Evolutionary conservation across 768 basidiomycete genomes (phyloP), one percentile per base, ranked within the genome.

Genomic region (Psilocybe cyanescens): DNA sequence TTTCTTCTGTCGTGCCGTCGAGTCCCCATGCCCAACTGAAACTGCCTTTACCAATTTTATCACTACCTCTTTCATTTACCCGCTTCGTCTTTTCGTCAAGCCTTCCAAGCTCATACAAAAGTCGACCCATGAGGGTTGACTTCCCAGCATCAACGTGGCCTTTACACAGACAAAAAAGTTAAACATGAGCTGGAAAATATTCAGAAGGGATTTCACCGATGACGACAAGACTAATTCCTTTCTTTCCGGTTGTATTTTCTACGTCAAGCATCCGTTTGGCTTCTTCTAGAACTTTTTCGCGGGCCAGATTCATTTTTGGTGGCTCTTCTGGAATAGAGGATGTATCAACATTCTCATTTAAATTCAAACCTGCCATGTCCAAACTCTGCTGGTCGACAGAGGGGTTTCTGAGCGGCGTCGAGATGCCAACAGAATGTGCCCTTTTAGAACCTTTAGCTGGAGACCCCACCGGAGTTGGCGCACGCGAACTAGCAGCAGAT

Each of bases 111-210:
- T 99, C 97, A 72, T 98, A 98, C 55, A 99, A 70, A 60, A 99
- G 69, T 58, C 97, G 82, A 1, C 97, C 97, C 94, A 99, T 98
- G 29, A 99, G 77, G 1, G 97, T 99, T 4, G 95, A 97, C 75
- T 99, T 99, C 28, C 97, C 97, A 16, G 97, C 97, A 76, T 99
- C 97, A 62, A 99, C 97, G 70, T 99, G 97, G 41, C 97, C 97
- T 45, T 29, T 46, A 31, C 24, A 16, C 4, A 41, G 12, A 51
- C 45, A 55, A 14, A 58, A 29, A 46, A 56, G 24, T 48, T 4
- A 33, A 44, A 17, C 39, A 8, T 5, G 30, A 68, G 79, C 66
- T 71, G 2, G 2, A 31, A 33, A n/a, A 19, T 3, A 35, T 12
- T n/a, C 3, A 17, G 29, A 17, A 35, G 16, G n/a, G 33, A 53